Base-by-base conservation (phyloP, 176 grass and related monocot genomes). In the Metroxylon sagu region DNA sequence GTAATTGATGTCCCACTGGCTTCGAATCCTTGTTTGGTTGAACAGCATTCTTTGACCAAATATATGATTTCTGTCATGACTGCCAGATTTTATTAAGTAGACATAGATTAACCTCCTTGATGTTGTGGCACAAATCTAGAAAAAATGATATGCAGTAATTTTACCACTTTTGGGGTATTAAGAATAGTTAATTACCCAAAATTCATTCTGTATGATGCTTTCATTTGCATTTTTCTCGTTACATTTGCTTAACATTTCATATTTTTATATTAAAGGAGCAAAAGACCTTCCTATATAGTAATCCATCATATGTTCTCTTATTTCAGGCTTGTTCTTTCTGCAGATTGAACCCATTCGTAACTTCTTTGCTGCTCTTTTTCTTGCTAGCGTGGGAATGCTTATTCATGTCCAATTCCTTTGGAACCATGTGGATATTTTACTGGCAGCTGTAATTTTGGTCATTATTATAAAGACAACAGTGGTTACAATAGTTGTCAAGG, bases 341-440 rank as follows among this genome's bases (percentile, higher is more conserved):
- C 88, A 99, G 94, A 93, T 99, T 25, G 94, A 99, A 83, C 94
- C 94, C 57, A 99, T 99, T 57, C 84, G 94, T 43, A 99, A 99
- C 61, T 81, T 99, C 72, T 98, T 99, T 53, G 94, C 94, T 56
- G 94, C 94, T 35, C 82, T 99, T 77, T 99, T 99, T 71, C 85
- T 99, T 76, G 94, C 94, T 71, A 99, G 94, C 74, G 93, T 99
- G 62, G 94, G 94, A 49, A 99, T 99, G 94, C 79, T 99, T 69
- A 99, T 99, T 83, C 89, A 99, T 76, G 85, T 92, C 14, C 94
- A 93, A 77, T 99, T 99, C 64, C 82, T 99, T 52, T 99, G 94
- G 94, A 99, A 89, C 74, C 94, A 99, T 79, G 94, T 99, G 23
- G 94, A 99, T 83, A 99, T 99, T 81, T 86, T 99, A 54, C 74